Percentiles rank a stretch among this genome's conserved stretches.
Conservation (phyloP, 306 rosid genomes). For the Dalbergia cochinchinensis region DNA sequence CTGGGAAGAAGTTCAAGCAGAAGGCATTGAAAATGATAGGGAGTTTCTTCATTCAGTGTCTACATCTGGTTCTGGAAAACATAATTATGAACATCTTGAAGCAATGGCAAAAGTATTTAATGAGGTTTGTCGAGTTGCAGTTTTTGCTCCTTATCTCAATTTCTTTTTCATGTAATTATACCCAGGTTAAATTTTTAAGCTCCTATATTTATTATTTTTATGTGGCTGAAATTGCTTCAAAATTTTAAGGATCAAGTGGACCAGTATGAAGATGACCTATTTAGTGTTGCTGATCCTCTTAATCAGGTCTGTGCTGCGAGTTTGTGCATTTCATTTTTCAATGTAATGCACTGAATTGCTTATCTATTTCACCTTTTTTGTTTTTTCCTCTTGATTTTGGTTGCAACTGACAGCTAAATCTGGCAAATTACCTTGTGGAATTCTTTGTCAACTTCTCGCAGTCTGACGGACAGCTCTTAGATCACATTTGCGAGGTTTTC, state of each 20-base stretch:
- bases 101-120: slow-evolving; percentile 82
- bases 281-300: slow-evolving; percentile 82
- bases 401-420: slow-evolving; percentile 70
- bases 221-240: slow-evolving; percentile 47
- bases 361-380: not conserved
- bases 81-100: slow-evolving; percentile 78
- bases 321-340: slow-evolving; percentile 2
- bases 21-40: slow-evolving; percentile 58
- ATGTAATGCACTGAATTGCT: not conserved
- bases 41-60: slow-evolving; percentile 63
- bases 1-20: slow-evolving; percentile 88
- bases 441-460: slow-evolving; percentile 69
- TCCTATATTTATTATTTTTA: not conserved
- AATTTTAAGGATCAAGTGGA: slow-evolving; percentile 77
- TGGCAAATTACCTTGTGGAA: slow-evolving; percentile 72
- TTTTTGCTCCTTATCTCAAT: not conserved
- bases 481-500: slow-evolving; percentile 75
- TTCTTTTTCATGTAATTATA: slow-evolving; percentile 19
- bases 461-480: slow-evolving; percentile 67
- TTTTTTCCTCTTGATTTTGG: not conserved
- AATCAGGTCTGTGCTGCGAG: slow-evolving; percentile 66
- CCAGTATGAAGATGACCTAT: slow-evolving; percentile 77
- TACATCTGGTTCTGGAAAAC: slow-evolving; percentile 62
- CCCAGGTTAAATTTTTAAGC: slow-evolving; percentile 21
- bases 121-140: slow-evolving; percentile 64